Evolutionary conservation across 306 rosid species (phyloP).

Genomic region (Vigna unguiculata): DNA sequence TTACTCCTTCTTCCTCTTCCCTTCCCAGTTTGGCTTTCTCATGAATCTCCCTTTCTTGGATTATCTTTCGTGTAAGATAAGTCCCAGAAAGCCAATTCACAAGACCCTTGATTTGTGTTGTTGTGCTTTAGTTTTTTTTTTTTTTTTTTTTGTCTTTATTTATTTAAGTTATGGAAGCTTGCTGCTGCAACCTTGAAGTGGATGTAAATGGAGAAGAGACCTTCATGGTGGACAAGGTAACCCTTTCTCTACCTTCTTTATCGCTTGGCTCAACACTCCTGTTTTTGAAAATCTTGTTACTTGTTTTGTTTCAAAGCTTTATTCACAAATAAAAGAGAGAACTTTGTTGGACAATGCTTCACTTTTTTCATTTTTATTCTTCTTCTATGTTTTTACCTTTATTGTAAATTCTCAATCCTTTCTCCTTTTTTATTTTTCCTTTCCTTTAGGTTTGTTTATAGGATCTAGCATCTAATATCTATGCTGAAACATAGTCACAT

Average conservation of each 20-base stretch:
- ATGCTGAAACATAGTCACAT: slow-evolving; percentile 13
- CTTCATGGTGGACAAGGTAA: slow-evolving; percentile 88
- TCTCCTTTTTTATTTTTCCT: neutral
- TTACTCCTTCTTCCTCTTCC: slow-evolving; percentile 35
- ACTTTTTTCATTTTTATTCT: slow-evolving; percentile 11
- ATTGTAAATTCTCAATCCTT: slow-evolving; percentile 38
- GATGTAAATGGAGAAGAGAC: slow-evolving; percentile 93
- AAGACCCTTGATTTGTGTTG: slow-evolving; percentile 46
- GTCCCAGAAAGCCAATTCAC: slow-evolving; percentile 36
- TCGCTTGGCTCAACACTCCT: slow-evolving; percentile 2
- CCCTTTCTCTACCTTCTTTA: slow-evolving; percentile 32
- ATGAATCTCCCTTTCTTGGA: slow-evolving; percentile 45
- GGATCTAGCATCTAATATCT: slow-evolving; percentile 32
- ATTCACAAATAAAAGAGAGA: neutral
- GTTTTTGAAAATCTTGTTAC: slow-evolving; percentile 10
- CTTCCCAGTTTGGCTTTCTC: slow-evolving; percentile 41
- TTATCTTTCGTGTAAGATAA: slow-evolving; percentile 42
- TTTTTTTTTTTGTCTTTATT: neutral
- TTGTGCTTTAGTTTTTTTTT: slow-evolving; percentile 16
- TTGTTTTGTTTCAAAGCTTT: slow-evolving; percentile 21
- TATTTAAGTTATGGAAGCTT: slow-evolving; percentile 60
- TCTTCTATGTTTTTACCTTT: slow-evolving; percentile 5
- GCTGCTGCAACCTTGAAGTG: slow-evolving; percentile 83
- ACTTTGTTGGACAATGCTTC: slow-evolving; percentile 18
- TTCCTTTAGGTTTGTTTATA: slow-evolving; percentile 17